Evolutionary conservation across 2,329 filamentous ascomycete genomes (phyloP).

Genomic region (Claviceps lovelessii): DNA sequence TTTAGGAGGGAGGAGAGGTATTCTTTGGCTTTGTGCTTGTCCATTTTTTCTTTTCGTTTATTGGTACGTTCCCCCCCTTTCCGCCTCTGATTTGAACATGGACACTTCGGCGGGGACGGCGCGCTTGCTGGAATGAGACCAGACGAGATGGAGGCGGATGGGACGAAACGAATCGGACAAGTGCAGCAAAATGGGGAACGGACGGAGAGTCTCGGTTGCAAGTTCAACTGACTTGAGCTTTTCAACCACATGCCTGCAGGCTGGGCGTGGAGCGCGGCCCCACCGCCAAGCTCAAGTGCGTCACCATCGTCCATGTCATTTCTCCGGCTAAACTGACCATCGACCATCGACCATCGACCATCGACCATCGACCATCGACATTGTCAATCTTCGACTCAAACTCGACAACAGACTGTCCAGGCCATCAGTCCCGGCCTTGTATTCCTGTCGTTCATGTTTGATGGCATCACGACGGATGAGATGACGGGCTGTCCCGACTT

Average conservation of each 20-base stretch:
- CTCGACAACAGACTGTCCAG: neutral
- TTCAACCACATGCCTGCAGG: too few relatives aligned
- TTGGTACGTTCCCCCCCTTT: neutral
- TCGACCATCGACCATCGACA: neutral
- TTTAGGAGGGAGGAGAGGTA: slow-evolving; percentile 57
- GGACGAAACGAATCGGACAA: too few relatives aligned
- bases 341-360: too few relatives aligned
- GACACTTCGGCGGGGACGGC: neutral
- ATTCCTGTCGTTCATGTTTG: neutral
- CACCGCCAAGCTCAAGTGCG: neutral
- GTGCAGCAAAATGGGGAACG: too few relatives aligned
- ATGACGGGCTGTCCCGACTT: neutral
- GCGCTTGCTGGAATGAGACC: neutral
- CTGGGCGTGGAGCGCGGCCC: too few relatives aligned
- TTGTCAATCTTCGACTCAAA: neutral
- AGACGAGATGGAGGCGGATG: neutral
- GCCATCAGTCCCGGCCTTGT: neutral
- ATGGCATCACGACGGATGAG: neutral
- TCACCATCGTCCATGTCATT: neutral
- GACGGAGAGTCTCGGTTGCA: too few relatives aligned
- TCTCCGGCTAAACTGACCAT: too few relatives aligned
- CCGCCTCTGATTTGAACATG: neutral
- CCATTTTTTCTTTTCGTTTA: slow-evolving; percentile 19
- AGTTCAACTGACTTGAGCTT: too few relatives aligned
- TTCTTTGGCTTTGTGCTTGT: slow-evolving; percentile 36